Percentiles rank a stretch among this genome's conserved stretches.
These are phyloP conservation scores for Fusarium goolgardi DNA, from an alignment of 2,329 filamentous ascomycete species.

Conservation along the genomic window DNA sequence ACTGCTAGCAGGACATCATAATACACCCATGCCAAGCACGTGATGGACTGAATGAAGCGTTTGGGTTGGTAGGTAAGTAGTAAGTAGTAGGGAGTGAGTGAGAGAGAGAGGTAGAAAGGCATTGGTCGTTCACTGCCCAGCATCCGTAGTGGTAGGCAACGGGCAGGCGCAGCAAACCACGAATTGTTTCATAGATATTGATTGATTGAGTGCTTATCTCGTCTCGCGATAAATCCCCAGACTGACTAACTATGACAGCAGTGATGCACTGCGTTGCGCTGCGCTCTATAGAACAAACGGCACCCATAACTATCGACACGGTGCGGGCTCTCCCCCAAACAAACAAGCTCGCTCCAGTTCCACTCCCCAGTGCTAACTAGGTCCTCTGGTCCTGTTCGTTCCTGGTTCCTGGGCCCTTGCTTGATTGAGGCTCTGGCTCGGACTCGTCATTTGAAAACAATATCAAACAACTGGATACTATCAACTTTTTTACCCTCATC, in stretches of 20 bases:
- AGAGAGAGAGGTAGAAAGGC: not conserved
- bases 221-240: not conserved
- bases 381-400: not conserved
- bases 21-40: conserved; percentile 30
- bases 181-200: conserved; percentile 20
- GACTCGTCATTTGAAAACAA: conserved; percentile 13
- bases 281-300: not conserved
- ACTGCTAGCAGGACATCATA: conserved; percentile 3
- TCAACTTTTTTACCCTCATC: not conserved
- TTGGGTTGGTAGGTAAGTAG: conserved; percentile 9
- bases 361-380: conserved; percentile 8
- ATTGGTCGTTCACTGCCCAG: not conserved
- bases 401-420: conserved; percentile 39
- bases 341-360: conserved; percentile 13
- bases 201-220: conserved; percentile 6
- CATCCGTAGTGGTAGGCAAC: not conserved
- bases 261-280: conserved; percentile 10
- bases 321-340: conserved; percentile 35
- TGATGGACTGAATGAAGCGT: conserved; percentile 36
- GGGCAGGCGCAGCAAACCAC: conserved; percentile 30
- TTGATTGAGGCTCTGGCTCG: conserved; percentile 6
- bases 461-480: not conserved
- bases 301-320: conserved; percentile 25
- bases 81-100: too few species aligned
- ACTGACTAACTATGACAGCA: not conserved